phyloP scores from a whole-genome alignment of 1,139 yeast genomes.

The Taphrina flavorubra region DNA sequence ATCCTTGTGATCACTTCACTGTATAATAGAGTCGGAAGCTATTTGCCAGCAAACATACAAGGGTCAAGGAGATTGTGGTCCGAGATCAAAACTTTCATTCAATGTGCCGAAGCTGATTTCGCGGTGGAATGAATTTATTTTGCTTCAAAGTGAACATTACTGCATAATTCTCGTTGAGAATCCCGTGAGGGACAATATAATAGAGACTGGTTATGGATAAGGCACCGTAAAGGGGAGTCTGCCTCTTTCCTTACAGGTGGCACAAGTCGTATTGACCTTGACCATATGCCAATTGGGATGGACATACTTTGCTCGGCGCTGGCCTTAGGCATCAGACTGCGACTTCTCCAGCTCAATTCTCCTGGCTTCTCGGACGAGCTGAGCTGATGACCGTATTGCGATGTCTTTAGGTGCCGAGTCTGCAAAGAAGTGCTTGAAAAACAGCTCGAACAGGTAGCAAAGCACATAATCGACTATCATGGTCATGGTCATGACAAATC shows the following conservation, averaged over 20 bases:
- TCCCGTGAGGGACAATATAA: too few relatives aligned
- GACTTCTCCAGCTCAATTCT: not conserved
- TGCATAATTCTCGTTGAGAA: not conserved
- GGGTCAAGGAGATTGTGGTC: not conserved
- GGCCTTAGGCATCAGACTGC: too few relatives aligned
- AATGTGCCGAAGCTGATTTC: slow-evolving; percentile 1
- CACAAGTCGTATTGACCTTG: too few relatives aligned
- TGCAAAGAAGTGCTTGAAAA: slow-evolving; percentile 82
- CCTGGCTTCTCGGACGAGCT: slow-evolving; percentile 2
- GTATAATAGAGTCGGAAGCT: not conserved
- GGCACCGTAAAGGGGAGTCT: too few relatives aligned
- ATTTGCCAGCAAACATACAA: not conserved
- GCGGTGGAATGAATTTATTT: not conserved
- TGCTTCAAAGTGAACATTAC: not conserved
- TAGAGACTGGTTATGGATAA: too few relatives aligned
- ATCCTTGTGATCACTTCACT: not conserved
- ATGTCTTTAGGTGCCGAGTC: slow-evolving; percentile 92
- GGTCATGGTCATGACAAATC: slow-evolving; percentile 30
- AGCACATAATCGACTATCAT: slow-evolving; percentile 77
- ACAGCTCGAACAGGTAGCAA: slow-evolving; percentile 79
- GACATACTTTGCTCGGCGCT: too few relatives aligned
- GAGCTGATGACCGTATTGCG: slow-evolving; percentile 55
- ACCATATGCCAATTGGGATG: too few relatives aligned
- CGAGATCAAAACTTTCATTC: slow-evolving; percentile 3
- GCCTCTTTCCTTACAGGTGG: too few relatives aligned